Evolutionary conservation across 352 stramenopile genomes (phyloP), one percentile per base, ranked within the genome.

Genomic region (Phytophthora hybrid): DNA sequence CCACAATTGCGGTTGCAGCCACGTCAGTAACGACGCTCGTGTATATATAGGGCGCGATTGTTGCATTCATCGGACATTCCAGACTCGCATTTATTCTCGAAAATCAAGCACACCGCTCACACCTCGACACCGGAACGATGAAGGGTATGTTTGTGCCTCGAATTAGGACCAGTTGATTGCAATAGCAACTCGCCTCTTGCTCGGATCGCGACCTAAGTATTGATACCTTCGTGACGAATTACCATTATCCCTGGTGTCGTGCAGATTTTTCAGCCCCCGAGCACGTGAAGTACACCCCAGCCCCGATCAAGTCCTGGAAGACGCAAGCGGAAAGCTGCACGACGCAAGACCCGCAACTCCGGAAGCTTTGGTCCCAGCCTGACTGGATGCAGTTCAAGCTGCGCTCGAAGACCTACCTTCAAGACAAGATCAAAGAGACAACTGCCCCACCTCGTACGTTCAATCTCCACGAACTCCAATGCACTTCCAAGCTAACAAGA

Each of bases 301-400:
- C n/a, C 13, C 71, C 65, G 8, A 46, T 80, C 66, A 85, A 79
- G 58, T 89, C 82, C 4, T 93, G 85, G 85, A 80, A 76, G 11
- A 59, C 73, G 1, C 49, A 84, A 19, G 87, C 85, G 11, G 79
- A 79, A 9, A 77, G 65, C 18, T 91, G 80, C 49, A 69, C 67
- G 3, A 73, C 78, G 7, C 87, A 92, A 59, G 47, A 69, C 14
- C 47, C 76, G 19, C 67, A 72, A 47, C 78, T 94, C 16, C 82
- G 83, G 0, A 89, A 92, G 56, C 81, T 94, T 70, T 95, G 88
- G 88, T 76, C 75, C 2, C 85, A 95, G 53, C 87, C 84, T 0
- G 77, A 91, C 49, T 88, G 78, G 75, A 61, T 78, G n/a, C 60
- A 67, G 31, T 93, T 94, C 71, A 91, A 91, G 63, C 66, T 95